Base-by-base conservation (phyloP, 257 asterid species). In the Solanum corneliomulleri region DNA sequence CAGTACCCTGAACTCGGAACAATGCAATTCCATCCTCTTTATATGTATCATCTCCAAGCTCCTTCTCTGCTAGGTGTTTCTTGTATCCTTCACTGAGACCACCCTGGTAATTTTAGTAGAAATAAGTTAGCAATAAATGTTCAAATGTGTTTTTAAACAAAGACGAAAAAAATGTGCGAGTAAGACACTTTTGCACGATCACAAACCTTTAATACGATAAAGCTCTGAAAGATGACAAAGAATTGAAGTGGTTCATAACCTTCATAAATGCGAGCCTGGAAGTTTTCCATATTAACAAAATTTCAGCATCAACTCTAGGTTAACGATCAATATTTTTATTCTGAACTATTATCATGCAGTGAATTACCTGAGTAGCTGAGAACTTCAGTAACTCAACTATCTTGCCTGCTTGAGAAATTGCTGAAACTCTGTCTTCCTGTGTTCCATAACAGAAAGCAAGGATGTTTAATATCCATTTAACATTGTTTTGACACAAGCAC, bases 1-100 rank as follows among this genome's bases (percentile, higher is more conserved):
- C 99, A 37, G 93, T 96, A 84, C 99, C 99, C 94, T 97, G 99
- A 89, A 97, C 93, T 86, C 99, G 96, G 90, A 97, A 97, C 75
- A 97, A 85, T 25, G 99, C 98, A 85, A 97, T 91, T 82, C 95
- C 98, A 83, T 96, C 98, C 82, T 93, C 98, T n/a, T 94, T 83
- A 90, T 97, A 96, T 78, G 99, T 97, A 89, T 96, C 95, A 90
- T 97, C 98, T 9, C 91, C 88, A 87, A 95, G 93, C 88, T 91
- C 98, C 87, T 94, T 95, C 90, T 92, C 98, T 25, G 94, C 92
- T 86, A 95, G 87, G 91, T 89, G 91, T 60, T 93, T 94, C 90
- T 94, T 97, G 94, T 96, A 97, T 85, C 98, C 94, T 89, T 92
- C 93, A 90, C 99, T 93, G 85, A 96, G 93, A 87, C 99, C 99